A percentile compares a stretch with the other conserved stretches of the same genome.
Conservation (phyloP, 2,329 filamentous ascomycete genomes). For the Claviceps spartinae region DNA sequence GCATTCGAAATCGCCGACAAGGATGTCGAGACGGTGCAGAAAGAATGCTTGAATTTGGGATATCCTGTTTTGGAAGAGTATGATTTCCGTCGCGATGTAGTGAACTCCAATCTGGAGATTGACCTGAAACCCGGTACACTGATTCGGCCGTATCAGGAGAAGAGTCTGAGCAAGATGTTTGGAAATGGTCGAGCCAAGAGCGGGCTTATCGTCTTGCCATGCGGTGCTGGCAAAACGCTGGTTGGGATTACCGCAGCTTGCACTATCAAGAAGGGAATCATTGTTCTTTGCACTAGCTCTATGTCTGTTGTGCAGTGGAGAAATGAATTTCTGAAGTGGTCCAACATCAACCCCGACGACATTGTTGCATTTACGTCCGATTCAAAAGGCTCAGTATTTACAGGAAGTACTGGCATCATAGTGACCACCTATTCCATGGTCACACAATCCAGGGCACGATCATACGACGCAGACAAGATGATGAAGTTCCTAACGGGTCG, state of each 20-base stretch:
- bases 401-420: conserved; percentile 84
- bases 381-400: conserved; percentile 67
- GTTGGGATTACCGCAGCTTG: conserved; percentile 98
- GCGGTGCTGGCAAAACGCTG: conserved; percentile 90
- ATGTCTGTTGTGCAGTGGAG: conserved; percentile 98
- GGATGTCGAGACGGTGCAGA: conserved; percentile 74
- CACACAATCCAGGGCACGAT: conserved; percentile 74
- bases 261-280: conserved; percentile 92
- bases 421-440: conserved; percentile 99
- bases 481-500: conserved; percentile 83
- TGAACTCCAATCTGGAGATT: conserved; percentile 85
- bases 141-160: conserved; percentile 92
- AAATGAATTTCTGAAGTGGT: conserved; percentile 95
- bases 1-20: conserved; percentile 81
- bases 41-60: conserved; percentile 74
- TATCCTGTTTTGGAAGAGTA: conserved; percentile 92
- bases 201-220: conserved; percentile 92
- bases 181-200: conserved; percentile 94
- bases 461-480: conserved; percentile 91
- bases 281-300: conserved; percentile 89
- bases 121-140: conserved; percentile 80
- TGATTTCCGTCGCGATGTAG: conserved; percentile 83
- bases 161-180: conserved; percentile 98
- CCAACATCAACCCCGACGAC: conserved; percentile 82
- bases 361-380: conserved; percentile 93